These are phyloP conservation scores for Pilasporangium apinafurcum DNA, from an alignment of 352 stramenopile species.

Conservation along the genomic window DNA sequence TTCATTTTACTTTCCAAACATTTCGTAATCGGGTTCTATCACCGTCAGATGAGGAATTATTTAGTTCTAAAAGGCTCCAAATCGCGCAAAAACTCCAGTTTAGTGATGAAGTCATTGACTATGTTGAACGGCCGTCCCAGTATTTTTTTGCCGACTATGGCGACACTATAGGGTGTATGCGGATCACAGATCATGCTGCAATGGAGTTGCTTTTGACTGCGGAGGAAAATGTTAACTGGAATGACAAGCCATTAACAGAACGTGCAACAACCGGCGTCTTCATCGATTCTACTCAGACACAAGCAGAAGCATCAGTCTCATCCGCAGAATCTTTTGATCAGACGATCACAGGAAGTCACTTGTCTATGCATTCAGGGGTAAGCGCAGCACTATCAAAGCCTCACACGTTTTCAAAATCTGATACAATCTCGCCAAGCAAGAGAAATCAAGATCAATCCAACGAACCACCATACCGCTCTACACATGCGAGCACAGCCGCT, in stretches of 20 bases:
- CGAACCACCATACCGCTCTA: slow-evolving; percentile 7
- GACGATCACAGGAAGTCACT: too few species aligned
- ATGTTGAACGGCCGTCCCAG: slow-evolving; percentile 14
- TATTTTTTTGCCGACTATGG: slow-evolving; percentile 37
- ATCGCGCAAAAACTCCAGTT: slow-evolving; percentile 35
- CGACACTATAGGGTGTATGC: slow-evolving; percentile 31
- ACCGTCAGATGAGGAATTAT: neutral
- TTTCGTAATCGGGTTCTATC: slow-evolving; percentile 1
- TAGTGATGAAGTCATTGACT: slow-evolving; percentile 13
- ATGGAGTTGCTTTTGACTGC: slow-evolving; percentile 33
- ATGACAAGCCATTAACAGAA: slow-evolving; percentile 28
- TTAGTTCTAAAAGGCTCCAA: neutral
- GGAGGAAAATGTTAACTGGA: slow-evolving; percentile 64
- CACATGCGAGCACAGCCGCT: slow-evolving; percentile 13
- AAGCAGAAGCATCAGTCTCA: neutral
- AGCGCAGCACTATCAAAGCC: too few species aligned
- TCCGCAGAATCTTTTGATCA: too few species aligned
- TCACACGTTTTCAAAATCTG: too few species aligned
- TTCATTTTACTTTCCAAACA: slow-evolving; percentile 33
- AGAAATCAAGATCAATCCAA: neutral
- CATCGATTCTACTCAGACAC: neutral
- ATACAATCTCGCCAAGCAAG: neutral
- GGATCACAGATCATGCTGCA: slow-evolving; percentile 17
- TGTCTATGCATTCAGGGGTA: too few species aligned
- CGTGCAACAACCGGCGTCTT: neutral